Evolutionary conservation across 768 basidiomycete species (phyloP), one percentile per base, ranked within the genome.

Genomic region (Sutorius australiensis): DNA sequence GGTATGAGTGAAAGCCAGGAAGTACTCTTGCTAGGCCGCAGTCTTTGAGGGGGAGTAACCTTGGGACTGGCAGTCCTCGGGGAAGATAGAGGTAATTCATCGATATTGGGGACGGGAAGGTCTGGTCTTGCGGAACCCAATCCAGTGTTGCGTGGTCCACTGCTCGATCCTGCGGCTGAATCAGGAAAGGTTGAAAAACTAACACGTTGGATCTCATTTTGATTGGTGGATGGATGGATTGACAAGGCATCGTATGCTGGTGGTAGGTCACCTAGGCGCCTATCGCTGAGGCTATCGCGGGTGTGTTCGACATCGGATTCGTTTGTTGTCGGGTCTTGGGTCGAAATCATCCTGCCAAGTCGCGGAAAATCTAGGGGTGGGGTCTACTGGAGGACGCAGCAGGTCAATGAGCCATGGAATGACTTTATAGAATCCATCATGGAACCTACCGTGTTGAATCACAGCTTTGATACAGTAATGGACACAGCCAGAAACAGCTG

Each of bases 1-100:
- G 69, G 58, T 1, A 68, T 37, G 43, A 55, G 34, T 14, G 68
- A 69, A 34, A 72, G 49, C 73, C 71, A 71, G 8, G 68, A 56
- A 2, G 33, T 40, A n/a, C 47, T 59, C 32, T 57, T 56, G 10
- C 53, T 48, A 13, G 51, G 3, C 28, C 21, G 51, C 5, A 34
- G 32, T 24, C 8, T 44, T 41, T 56, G 48, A 40, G 42, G 33
- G 39, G 12, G 13, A 0, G 7, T 17, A n/a, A 4, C 24, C 24
- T 24, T 24, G 24, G 16, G 9, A 12, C 12, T 39, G 19, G 19
- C 10, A 1, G 31, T 39, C n/a, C 7, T 50, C 11, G 30, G 28
- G n/a, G 21, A 46, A 6, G 53, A 11, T 14, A 42, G 19, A 10
- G 38, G n/a, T 8, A 40, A 13, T 32, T 46, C 46, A 16, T 50